Conservation (phyloP, 2,329 filamentous ascomycete genomes). For the Penicillium olsonii region DNA sequence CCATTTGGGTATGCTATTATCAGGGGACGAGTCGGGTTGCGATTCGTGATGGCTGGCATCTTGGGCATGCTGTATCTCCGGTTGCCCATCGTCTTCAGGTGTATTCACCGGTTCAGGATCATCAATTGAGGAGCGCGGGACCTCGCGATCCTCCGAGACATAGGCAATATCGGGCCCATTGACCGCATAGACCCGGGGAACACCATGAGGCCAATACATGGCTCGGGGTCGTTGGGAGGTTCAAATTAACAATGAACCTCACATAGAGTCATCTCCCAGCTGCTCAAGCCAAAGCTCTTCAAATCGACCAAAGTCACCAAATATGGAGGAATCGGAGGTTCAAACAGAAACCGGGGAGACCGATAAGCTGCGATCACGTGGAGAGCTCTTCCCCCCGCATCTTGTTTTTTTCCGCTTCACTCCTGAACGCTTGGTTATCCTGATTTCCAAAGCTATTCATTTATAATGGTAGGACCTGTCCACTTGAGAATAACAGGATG, state of each 20-base stretch:
- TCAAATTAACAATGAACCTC: constrained; percentile 31
- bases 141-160: constrained; percentile 24
- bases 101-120: constrained; percentile 24
- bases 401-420: constrained; percentile 15
- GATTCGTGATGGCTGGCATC: constrained; percentile 2
- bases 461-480: constrained; percentile 23
- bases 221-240: constrained; percentile 32
- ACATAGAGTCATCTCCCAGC: constrained; percentile 41
- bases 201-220: constrained; percentile 55
- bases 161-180: constrained; percentile 44
- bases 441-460: neutral
- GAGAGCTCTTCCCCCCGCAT: constrained; percentile 26
- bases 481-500: no score
- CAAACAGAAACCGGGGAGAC: constrained; percentile 5
- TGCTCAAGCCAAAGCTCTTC: neutral
- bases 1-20: constrained; percentile 36
- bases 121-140: constrained; percentile 16
- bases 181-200: constrained; percentile 51
- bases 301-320: neutral
- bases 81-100: neutral
- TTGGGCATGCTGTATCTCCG: neutral
- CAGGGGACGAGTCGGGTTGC: constrained; percentile 22
- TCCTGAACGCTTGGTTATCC: constrained; percentile 12
- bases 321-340: constrained; percentile 3
- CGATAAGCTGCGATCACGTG: constrained; percentile 29